Evolutionary conservation across 2,329 filamentous ascomycete genomes (phyloP).

Genomic region (Immersiporthe knoxdaviesiana): DNA sequence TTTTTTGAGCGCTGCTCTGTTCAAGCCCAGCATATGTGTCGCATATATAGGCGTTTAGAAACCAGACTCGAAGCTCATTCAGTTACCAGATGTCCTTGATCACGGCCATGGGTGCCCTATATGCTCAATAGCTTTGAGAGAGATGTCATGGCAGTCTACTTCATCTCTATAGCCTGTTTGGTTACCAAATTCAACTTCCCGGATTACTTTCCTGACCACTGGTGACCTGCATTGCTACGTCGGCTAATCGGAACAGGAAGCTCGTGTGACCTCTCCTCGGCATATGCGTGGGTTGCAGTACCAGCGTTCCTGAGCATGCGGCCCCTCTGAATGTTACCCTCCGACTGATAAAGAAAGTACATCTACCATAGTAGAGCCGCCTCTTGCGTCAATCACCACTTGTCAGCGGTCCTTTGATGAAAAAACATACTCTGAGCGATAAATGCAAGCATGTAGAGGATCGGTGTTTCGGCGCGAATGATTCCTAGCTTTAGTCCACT

Average conservation of each 20-base stretch:
- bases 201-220: too few relatives aligned
- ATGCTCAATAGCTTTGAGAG: too few relatives aligned
- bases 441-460: not conserved
- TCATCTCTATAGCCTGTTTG: not conserved
- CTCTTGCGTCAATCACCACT: not conserved
- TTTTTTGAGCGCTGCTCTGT: not conserved
- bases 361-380: slow-evolving; percentile 10
- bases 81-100: too few relatives aligned
- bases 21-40: not conserved
- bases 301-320: not conserved
- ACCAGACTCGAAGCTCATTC: too few relatives aligned
- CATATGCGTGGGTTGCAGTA: slow-evolving; percentile 18
- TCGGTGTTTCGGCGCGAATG: not conserved
- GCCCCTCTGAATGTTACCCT: not conserved
- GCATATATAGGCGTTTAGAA: too few relatives aligned
- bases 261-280: slow-evolving; percentile 11
- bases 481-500: not conserved
- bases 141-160: not conserved
- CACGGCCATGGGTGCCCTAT: too few relatives aligned
- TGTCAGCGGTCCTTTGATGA: not conserved
- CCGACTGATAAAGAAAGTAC: not conserved
- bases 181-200: too few relatives aligned
- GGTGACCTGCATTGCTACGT: not conserved
- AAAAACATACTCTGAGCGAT: not conserved
- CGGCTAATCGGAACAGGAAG: slow-evolving; percentile 10